These are phyloP conservation scores for Backusella luteola DNA, from an alignment of 192 early-diverging fungal species.

Conservation along the genomic window DNA sequence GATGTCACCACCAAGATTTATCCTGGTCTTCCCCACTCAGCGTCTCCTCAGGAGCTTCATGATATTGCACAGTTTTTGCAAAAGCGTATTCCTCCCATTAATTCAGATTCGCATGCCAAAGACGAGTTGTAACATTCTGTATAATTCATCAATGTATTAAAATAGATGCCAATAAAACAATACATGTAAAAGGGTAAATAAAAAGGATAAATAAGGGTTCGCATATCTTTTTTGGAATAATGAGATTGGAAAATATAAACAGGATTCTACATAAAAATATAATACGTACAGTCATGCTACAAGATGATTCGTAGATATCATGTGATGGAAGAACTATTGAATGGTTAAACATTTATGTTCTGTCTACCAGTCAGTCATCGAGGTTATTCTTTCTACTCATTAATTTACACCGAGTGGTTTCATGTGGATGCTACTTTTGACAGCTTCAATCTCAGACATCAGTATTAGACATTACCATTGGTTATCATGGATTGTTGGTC, in stretches of 20 bases:
- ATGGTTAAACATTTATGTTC: neutral
- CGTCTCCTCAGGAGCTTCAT: slow-evolving; percentile 61
- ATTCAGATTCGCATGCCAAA: neutral
- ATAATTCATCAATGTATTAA: neutral
- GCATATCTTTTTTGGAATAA: neutral
- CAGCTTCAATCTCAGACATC: neutral
- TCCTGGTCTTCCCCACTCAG: slow-evolving; percentile 75
- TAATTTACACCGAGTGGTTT: neutral
- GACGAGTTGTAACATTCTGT: neutral
- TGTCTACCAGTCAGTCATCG: neutral
- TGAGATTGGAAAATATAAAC: neutral
- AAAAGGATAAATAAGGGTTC: neutral
- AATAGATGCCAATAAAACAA: neutral
- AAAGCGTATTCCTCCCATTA: slow-evolving; percentile 24
- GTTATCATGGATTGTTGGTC: neutral
- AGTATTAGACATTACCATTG: neutral
- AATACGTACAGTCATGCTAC: neutral
- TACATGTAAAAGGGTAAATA: neutral
- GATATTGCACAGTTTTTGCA: slow-evolving; percentile 70
- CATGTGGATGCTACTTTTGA: neutral
- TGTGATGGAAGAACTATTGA: neutral
- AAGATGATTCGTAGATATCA: neutral
- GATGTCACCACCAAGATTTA: slow-evolving; percentile 77
- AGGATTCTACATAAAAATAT: neutral
- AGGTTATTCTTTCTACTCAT: neutral